Evolutionary conservation across 2,329 filamentous ascomycete genomes (phyloP).

Genomic region (Botrytis galanthina): DNA sequence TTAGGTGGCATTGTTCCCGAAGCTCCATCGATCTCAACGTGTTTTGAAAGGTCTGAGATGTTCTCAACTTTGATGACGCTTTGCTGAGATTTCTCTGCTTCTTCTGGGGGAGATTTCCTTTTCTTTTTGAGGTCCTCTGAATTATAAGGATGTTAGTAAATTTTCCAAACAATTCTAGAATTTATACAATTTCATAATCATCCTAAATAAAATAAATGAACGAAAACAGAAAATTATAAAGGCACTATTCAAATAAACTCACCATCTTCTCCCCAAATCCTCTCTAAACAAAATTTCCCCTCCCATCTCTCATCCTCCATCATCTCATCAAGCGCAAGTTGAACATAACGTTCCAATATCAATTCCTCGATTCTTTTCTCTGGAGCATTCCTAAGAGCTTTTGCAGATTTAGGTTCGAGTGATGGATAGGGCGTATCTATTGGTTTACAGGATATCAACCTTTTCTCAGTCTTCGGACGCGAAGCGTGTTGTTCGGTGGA

Average conservation of each 20-base stretch:
- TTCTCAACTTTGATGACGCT: not conserved
- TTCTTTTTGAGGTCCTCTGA: constrained; percentile 1
- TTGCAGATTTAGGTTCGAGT: constrained; percentile 52
- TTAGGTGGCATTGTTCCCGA: not conserved
- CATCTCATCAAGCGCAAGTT: constrained; percentile 33
- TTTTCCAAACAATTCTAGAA: too few species aligned
- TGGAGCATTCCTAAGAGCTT: constrained; percentile 33
- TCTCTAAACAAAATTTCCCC: constrained; percentile 36
- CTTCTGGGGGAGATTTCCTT: not conserved
- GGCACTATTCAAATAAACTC: not conserved
- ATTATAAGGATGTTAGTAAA: not conserved
- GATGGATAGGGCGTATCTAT: constrained; percentile 46
- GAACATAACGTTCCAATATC: constrained; percentile 33
- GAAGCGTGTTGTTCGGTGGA: constrained; percentile 24
- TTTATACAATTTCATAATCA: not conserved
- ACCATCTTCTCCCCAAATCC: not conserved
- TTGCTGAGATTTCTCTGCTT: not conserved
- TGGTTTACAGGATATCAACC: constrained; percentile 43
- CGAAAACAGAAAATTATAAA: not conserved
- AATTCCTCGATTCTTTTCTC: constrained; percentile 30
- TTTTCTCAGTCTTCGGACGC: not conserved
- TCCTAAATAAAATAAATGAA: not conserved
- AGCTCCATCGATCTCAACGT: not conserved
- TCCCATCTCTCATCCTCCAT: constrained; percentile 32
- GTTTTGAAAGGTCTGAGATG: not conserved